Evolutionary conservation across 2,329 filamentous ascomycete genomes (phyloP).

Genomic region (Endocalyx cinctus): DNA sequence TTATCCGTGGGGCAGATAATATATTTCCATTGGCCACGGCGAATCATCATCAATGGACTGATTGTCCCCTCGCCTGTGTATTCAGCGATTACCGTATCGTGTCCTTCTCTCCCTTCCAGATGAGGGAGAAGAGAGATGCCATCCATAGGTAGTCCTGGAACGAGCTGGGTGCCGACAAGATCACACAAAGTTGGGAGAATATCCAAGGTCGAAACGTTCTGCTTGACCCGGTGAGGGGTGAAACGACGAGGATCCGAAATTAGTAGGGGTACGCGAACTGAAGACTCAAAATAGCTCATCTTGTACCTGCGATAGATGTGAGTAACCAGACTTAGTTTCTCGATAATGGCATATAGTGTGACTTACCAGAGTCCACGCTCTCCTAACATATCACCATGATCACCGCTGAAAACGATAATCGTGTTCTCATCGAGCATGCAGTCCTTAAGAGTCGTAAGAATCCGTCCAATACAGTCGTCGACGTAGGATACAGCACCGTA

Average conservation of each 20-base stretch:
- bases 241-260: conserved; percentile 77
- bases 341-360: no score
- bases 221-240: conserved; percentile 66
- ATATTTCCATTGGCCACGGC: conserved; percentile 85
- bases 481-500: conserved; percentile 93
- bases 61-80: conserved; percentile 93
- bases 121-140: conserved; percentile 79
- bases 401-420: conserved; percentile 86
- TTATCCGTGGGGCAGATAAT: conserved; percentile 80
- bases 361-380: conserved; percentile 78
- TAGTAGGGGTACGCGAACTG: conserved; percentile 82
- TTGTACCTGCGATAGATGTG: no score
- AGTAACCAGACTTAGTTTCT: no score
- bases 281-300: conserved; percentile 95
- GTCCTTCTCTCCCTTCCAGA: conserved; percentile 59
- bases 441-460: conserved; percentile 72
- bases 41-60: conserved; percentile 90
- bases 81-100: conserved; percentile 88
- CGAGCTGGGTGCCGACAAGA: conserved; percentile 66
- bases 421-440: conserved; percentile 80
- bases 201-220: conserved; percentile 89
- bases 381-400: conserved; percentile 94
- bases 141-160: conserved; percentile 75
- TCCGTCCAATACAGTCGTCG: conserved; percentile 83
- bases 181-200: conserved; percentile 86